phyloP scores from a whole-genome alignment of 352 stramenopile genomes.

The Phytophthora europaea region DNA sequence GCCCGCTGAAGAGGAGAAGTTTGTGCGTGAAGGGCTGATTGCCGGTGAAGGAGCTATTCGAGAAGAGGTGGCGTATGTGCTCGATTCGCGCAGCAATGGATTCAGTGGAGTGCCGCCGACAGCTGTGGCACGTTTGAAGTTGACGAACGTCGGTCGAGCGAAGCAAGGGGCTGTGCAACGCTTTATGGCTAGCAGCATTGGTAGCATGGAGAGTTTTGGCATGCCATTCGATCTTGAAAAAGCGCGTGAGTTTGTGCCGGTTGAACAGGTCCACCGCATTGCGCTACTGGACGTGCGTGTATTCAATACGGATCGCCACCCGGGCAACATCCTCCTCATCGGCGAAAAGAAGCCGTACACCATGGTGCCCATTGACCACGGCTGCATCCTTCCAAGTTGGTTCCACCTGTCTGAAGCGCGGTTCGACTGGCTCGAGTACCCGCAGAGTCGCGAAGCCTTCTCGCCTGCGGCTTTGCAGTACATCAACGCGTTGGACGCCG shows the following conservation, averaged over 20 bases:
- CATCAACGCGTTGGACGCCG: constrained; percentile 61
- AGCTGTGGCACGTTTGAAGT: constrained; percentile 68
- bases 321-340: constrained; percentile 84
- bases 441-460: constrained; percentile 72
- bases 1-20: constrained; percentile 81
- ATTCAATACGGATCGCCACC: constrained; percentile 90
- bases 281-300: constrained; percentile 83
- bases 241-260: constrained; percentile 67
- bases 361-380: constrained; percentile 84
- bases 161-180: constrained; percentile 84
- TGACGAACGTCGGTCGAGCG: constrained; percentile 47
- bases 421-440: constrained; percentile 88
- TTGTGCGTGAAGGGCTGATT: constrained; percentile 75
- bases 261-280: constrained; percentile 88
- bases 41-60: constrained; percentile 79
- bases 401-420: constrained; percentile 82
- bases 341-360: constrained; percentile 81
- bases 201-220: constrained; percentile 86
- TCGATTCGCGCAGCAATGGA: constrained; percentile 72
- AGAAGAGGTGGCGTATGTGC: constrained; percentile 80
- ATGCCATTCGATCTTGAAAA: constrained; percentile 76
- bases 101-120: constrained; percentile 85
- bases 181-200: constrained; percentile 83
- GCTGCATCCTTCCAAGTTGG: constrained; percentile 83
- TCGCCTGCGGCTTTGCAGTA: constrained; percentile 56